Conservation (phyloP, 2,329 filamentous ascomycete genomes). For the Sclerotinia glacialis region DNA sequence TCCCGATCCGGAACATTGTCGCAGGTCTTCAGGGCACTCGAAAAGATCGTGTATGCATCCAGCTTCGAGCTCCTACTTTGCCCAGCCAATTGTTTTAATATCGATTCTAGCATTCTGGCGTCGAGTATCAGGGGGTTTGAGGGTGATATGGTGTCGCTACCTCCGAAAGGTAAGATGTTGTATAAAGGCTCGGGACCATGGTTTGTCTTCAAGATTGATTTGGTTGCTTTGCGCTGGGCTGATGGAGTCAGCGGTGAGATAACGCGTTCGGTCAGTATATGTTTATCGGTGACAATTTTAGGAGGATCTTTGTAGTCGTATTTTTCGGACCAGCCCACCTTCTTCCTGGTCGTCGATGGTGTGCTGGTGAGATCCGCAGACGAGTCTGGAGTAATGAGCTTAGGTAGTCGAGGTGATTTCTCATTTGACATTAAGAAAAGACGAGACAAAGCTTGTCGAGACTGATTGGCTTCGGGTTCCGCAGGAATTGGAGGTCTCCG, state of each 20-base stretch:
- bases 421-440: conserved; percentile 22
- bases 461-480: conserved; percentile 40
- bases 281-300: conserved; percentile 25
- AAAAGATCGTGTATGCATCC: conserved; percentile 83
- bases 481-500: conserved; percentile 66
- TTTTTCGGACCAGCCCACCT: conserved; percentile 63
- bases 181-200: conserved; percentile 36
- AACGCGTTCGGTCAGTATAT: conserved; percentile 19
- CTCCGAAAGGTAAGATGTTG: conserved; percentile 53
- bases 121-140: conserved; percentile 1
- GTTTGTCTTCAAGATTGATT: conserved; percentile 78
- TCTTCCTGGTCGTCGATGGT: conserved; percentile 42
- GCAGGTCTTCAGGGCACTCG: conserved; percentile 73
- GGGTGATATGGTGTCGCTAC: not conserved
- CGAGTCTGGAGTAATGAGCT: conserved; percentile 34
- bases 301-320: conserved; percentile 53
- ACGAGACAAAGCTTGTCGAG: conserved; percentile 36
- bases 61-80: conserved; percentile 68
- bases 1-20: conserved; percentile 76
- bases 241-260: conserved; percentile 33
- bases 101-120: conserved; percentile 78
- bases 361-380: conserved; percentile 39
- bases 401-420: conserved; percentile 22
- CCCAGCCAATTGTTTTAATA: conserved; percentile 75
- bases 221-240: conserved; percentile 53